Evolutionary conservation across 2,329 filamentous ascomycete species (phyloP).

Genomic region (Plenodomus tracheiphilus): DNA sequence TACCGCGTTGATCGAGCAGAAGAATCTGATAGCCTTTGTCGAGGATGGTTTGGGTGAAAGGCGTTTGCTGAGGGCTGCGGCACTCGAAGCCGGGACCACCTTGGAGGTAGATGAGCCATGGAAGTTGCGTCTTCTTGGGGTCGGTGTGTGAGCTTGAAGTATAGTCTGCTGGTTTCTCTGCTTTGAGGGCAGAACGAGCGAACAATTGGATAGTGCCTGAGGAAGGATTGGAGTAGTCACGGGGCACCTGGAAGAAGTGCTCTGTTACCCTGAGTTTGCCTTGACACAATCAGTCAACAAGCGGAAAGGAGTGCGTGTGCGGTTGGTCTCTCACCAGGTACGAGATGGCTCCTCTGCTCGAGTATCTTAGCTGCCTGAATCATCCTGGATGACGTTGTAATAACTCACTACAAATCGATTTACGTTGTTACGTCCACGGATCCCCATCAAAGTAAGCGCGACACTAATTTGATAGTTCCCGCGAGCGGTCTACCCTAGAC

Average conservation of each 20-base stretch:
- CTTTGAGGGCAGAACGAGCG: constrained; percentile 70
- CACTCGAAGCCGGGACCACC: constrained; percentile 85
- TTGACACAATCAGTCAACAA: constrained; percentile 38
- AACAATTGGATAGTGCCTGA: constrained; percentile 72
- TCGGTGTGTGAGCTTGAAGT: constrained; percentile 54
- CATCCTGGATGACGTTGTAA: constrained; percentile 25
- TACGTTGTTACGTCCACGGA: constrained; percentile 1
- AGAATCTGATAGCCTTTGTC: constrained; percentile 81
- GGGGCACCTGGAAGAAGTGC: constrained; percentile 83
- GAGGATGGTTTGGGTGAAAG: constrained; percentile 71
- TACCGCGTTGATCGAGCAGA: constrained; percentile 88
- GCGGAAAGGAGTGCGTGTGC: not conserved
- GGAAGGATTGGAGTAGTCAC: constrained; percentile 70
- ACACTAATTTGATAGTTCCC: not conserved
- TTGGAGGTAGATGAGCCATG: constrained; percentile 73
- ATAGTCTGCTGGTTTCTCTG: constrained; percentile 63
- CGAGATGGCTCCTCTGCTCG: constrained; percentile 49
- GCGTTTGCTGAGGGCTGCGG: constrained; percentile 70
- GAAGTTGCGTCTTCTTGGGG: constrained; percentile 53
- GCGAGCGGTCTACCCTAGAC: not conserved
- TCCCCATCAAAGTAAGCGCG: not conserved
- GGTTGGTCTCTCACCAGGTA: constrained; percentile 43
- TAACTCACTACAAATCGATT: not conserved
- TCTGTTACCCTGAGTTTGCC: constrained; percentile 78
- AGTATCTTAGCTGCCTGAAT: constrained; percentile 53